Base-by-base conservation (phyloP, 1,284 basidiomycete species). In the Singerocomus inundabilis region DNA sequence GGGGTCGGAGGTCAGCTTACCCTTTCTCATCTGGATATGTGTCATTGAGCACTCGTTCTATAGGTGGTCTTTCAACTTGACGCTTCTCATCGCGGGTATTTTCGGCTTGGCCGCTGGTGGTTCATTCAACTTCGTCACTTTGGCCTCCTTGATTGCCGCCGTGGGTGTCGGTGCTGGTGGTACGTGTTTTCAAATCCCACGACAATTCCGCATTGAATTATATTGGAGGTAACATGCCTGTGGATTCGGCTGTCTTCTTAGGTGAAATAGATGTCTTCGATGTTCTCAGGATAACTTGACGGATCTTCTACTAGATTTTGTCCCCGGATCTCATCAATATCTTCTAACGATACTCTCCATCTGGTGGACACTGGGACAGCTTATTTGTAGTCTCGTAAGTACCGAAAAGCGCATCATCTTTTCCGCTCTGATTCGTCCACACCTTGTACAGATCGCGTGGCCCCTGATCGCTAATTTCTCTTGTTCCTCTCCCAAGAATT, bases 311-410 rank as follows among this genome's bases (percentile, higher is more conserved):
- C 25, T 21, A 81, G 85, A 87, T 58, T 84, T 85, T 48, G 63
- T 86, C 1, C 86, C 85, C 0, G 79, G 75, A 9, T 77, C 78
- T 15, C 83, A 85, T 56, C 85, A 87, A 52, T 87, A 84, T 56
- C 74, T 87, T 9, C 68, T 88, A 16, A 86, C 85, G 0, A 69
- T 86, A 18, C 71, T 88, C 6, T 83, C 83, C 1, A 79, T 86
- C 21, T 88, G 81, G 82, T 88, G 85, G 84, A 77, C 78, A 5
- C 74, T 87, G 57, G 80, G 87, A 50, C 77, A 84, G 67, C 72
- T 89, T 34, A 55, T 88, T 44, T 76, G 77, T 36, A 79, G 81
- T 70, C 63, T 88, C 59, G 76, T 88, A 63, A 54, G 79, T 69
- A 13, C 46, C 6, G 58, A 21, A 53, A 54, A 36, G 13, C 5